Base-by-base conservation (phyloP, 306 rosid genomes). In the Pyrus bretschneideri region DNA sequence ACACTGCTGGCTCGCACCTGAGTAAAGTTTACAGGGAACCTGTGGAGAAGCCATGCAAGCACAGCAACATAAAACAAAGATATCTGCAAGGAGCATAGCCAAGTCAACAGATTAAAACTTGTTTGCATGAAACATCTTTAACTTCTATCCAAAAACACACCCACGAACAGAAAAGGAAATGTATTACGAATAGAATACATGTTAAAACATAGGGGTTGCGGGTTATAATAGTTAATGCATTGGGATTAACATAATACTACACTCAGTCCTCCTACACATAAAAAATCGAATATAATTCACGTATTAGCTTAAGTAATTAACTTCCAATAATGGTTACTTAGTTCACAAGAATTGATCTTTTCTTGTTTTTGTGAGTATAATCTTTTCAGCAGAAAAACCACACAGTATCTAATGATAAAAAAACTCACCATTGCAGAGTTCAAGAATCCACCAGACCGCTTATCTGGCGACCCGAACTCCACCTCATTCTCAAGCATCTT, bases 401-500 rank as follows among this genome's bases (percentile, higher is more conserved):
- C 35, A 49, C 4, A 78, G 2, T 13, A 51, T 68, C 15, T 3
- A 30, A 45, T n/a, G 55, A 63, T 63, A 44, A 35, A 1, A 1
- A 78, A 59, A 79, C 54, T 89, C 78, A 95, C 99, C 91, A 92
- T 65, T 38, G 92, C 96, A 64, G 97, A 87, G 88, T 89, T 92
- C 84, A 91, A 80, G 83, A 92, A 89, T 69, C 97, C 99, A 57
- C 95, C 92, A 1, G 97, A 91, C 70, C 97, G 88, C 82, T 81
- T 92, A 79, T 95, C 99, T 3, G 99, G 98, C 0, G 99, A 92
- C 45, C 97, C 96, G 30, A 95, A 95, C 90, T 89, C 98, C 74
- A 95, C 98, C 63, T 89, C 91, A 89, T 95, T 95, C 64, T 92
- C 99, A 78, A 95, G 81, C 97, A 95, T 95, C 85, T 87, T 95